Percentiles rank a stretch among this genome's conserved stretches.
Evolutionary conservation across 1,284 basidiomycete genomes (phyloP).

Genomic region (Cutaneotrichosporon sp.): DNA sequence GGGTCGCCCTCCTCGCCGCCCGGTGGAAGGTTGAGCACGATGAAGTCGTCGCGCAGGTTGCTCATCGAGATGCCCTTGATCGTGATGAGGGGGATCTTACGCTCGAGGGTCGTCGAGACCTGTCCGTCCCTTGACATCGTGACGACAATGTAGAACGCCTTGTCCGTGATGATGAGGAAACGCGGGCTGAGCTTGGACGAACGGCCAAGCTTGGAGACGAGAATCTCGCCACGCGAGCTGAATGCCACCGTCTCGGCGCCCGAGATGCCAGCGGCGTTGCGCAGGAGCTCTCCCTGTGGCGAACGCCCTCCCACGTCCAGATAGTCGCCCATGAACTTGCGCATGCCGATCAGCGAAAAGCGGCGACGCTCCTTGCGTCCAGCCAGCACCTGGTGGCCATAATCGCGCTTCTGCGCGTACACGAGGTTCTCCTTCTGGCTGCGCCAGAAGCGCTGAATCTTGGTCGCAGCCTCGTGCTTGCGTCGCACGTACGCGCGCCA

Average conservation of each 20-base stretch:
- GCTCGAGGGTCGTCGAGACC: conserved; percentile 67
- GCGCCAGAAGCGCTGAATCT: conserved; percentile 98
- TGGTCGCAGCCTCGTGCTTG: conserved; percentile 88
- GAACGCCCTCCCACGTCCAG: conserved; percentile 82
- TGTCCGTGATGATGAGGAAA: conserved; percentile 83
- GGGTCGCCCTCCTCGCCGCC: conserved; percentile 88
- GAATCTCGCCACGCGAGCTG: conserved; percentile 77
- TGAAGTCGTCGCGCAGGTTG: conserved; percentile 90
- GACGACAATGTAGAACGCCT: conserved; percentile 81
- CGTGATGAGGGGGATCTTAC: conserved; percentile 83
- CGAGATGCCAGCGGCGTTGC: conserved; percentile 69
- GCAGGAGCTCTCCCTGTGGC: conserved; percentile 75
- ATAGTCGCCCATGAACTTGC: conserved; percentile 96
- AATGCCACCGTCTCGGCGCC: conserved; percentile 76
- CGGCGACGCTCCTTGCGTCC: conserved; percentile 90
- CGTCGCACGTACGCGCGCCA: conserved; percentile 95
- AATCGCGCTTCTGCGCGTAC: conserved; percentile 85
- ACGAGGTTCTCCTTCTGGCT: conserved; percentile 92
- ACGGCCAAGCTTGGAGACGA: conserved; percentile 82
- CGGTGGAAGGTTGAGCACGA: conserved; percentile 72
- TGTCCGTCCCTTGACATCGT: conserved; percentile 68
- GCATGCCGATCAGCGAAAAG: conserved; percentile 89
- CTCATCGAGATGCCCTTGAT: conserved; percentile 85
- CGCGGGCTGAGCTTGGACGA: conserved; percentile 92
- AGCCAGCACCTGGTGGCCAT: conserved; percentile 88